Evolutionary conservation across 148 eudicot genomes (phyloP).

Genomic region (Vaccinium corymbosum): DNA sequence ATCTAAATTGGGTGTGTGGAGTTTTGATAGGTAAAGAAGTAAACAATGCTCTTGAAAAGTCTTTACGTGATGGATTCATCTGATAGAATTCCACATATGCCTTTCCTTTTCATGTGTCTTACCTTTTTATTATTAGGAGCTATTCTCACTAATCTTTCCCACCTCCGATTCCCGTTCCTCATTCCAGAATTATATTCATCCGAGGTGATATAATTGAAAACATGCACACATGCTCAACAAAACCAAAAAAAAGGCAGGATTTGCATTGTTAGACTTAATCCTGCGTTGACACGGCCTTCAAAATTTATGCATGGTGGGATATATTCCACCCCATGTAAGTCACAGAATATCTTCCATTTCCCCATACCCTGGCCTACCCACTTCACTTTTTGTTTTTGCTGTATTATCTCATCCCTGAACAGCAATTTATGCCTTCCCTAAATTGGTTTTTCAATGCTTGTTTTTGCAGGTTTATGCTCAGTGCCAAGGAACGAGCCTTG

Average conservation of each 20-base stretch:
- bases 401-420: neutral
- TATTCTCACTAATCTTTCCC: neutral
- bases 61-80: neutral
- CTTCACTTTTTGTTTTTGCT: neutral
- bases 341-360: neutral
- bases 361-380: neutral
- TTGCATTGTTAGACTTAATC: neutral
- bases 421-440: neutral
- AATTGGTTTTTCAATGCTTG: neutral
- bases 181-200: neutral
- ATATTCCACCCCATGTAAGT: neutral
- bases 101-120: neutral
- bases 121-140: neutral
- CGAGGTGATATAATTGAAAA: neutral
- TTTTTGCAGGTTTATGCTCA: constrained; percentile 6
- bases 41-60: neutral
- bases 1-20: neutral
- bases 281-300: neutral
- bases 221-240: neutral
- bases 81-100: neutral
- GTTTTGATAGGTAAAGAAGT: neutral
- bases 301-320: neutral
- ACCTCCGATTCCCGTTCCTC: neutral
- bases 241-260: neutral
- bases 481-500: neutral